A percentile compares a stretch with the other conserved stretches of the same genome.
Conservation (phyloP, 108 stramenopile genomes). For the Chaetoceros muelleri region DNA sequence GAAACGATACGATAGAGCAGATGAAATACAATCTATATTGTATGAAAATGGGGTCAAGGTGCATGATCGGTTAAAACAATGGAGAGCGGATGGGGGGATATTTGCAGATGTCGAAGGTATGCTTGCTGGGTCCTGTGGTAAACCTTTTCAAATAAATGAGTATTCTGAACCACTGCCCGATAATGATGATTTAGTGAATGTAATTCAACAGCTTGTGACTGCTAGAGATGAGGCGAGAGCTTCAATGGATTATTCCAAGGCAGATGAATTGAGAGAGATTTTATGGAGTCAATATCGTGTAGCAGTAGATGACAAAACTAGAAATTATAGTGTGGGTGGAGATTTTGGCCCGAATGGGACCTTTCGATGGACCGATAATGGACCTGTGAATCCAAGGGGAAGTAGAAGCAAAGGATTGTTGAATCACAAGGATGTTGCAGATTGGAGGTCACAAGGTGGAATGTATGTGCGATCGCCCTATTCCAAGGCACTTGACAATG, state of each 20-base stretch:
- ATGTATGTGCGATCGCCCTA: neutral
- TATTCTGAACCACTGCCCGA: neutral
- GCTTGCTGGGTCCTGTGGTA: conserved; percentile 4
- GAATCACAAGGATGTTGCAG: neutral
- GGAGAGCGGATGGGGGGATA: conserved; percentile 46
- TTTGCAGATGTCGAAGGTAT: conserved; percentile 10
- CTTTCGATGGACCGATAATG: neutral
- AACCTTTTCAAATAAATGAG: conserved; percentile 1
- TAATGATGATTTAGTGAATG: neutral
- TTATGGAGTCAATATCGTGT: conserved; percentile 28
- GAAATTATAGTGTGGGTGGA: conserved; percentile 37
- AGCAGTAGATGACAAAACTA: conserved; percentile 32
- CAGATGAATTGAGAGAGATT: conserved; percentile 40
- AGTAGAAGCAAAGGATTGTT: no score
- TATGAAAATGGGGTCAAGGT: conserved; percentile 32
- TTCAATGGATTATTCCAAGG: conserved; percentile 30
- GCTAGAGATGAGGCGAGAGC: conserved; percentile 25
- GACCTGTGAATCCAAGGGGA: neutral
- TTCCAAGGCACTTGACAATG: neutral
- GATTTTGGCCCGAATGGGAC: conserved; percentile 23
- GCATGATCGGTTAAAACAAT: conserved; percentile 43
- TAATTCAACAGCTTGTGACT: conserved; percentile 17
- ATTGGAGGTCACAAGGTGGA: neutral
- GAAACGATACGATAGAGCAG: conserved; percentile 37
- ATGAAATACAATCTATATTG: conserved; percentile 40